A percentile compares a stretch with the other conserved stretches of the same genome.
Evolutionary conservation across 2,329 filamentous ascomycete species (phyloP).

Genomic region (Pseudofabraea citricarpa): DNA sequence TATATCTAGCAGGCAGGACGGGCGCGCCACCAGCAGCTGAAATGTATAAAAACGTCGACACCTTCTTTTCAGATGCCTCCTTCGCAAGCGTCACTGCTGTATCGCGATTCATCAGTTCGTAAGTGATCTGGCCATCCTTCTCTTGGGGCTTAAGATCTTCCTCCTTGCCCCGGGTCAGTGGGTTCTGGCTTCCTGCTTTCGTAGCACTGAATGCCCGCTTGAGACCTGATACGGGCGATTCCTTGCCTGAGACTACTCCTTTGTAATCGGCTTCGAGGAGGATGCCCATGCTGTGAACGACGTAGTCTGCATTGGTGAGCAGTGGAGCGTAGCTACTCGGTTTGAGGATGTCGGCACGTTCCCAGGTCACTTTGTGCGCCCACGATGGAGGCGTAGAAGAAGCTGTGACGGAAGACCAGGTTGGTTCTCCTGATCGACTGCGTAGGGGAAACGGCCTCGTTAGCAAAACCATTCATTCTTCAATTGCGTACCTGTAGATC

Average conservation of each 20-base stretch:
- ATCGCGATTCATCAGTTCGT: conserved; percentile 97
- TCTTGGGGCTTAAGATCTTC: conserved; percentile 61
- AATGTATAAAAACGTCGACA: conserved; percentile 76
- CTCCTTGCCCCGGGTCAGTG: conserved; percentile 56
- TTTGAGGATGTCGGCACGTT: conserved; percentile 79
- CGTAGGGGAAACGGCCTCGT: conserved; percentile 5
- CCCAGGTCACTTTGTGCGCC: conserved; percentile 81
- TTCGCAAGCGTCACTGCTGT: conserved; percentile 77
- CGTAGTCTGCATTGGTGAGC: conserved; percentile 72
- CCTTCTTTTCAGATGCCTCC: conserved; percentile 62
- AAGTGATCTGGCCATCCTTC: conserved; percentile 75
- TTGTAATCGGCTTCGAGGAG: conserved; percentile 98
- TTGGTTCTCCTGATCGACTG: conserved; percentile 85
- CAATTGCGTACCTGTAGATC: not conserved
- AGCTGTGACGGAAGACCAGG: conserved; percentile 76
- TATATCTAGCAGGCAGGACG: conserved; percentile 78
- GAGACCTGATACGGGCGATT: conserved; percentile 75
- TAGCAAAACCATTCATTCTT: not conserved
- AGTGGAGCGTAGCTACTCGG: conserved; percentile 75
- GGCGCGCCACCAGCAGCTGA: conserved; percentile 85
- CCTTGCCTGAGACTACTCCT: conserved; percentile 75
- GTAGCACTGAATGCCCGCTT: conserved; percentile 70
- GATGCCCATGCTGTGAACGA: conserved; percentile 95
- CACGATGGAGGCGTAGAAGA: conserved; percentile 65
- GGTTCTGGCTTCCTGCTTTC: conserved; percentile 63